Conservation (phyloP, 2,329 filamentous ascomycete species). For the Fusarium sp. region DNA sequence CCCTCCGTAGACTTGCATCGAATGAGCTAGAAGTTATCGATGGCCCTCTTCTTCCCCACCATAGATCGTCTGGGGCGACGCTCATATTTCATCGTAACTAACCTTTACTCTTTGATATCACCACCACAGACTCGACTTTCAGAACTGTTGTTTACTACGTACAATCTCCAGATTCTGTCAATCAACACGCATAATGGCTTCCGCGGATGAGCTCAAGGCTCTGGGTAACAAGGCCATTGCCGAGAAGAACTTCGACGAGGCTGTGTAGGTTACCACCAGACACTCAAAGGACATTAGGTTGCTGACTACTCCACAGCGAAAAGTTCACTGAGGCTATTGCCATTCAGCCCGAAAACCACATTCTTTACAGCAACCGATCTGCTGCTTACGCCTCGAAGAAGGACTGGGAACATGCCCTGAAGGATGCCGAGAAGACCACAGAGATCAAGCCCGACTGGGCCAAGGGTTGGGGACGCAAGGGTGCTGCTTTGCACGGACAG, state of each 20-base stretch:
- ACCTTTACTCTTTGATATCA: slow-evolving; percentile 39
- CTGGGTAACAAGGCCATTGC: slow-evolving; percentile 99
- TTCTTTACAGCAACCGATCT: slow-evolving; percentile 97
- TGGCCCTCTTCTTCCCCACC: slow-evolving; percentile 52
- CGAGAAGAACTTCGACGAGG: slow-evolving; percentile 95
- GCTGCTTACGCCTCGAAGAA: slow-evolving; percentile 89
- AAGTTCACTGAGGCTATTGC: slow-evolving; percentile 96
- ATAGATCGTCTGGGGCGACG: slow-evolving; percentile 44
- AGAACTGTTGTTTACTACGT: slow-evolving; percentile 21
- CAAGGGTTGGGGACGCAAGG: slow-evolving; percentile 95
- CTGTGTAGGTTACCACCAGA: slow-evolving; percentile 76
- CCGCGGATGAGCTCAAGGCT: slow-evolving; percentile 88
- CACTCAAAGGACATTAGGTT: slow-evolving; percentile 6
- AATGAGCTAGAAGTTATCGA: slow-evolving; percentile 60
- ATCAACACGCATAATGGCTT: slow-evolving; percentile 61
- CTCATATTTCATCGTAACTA: slow-evolving; percentile 42
- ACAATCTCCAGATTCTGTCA: slow-evolving; percentile 25
- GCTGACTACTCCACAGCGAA: slow-evolving; percentile 68
- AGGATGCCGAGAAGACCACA: slow-evolving; percentile 93
- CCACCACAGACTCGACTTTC: slow-evolving; percentile 24
- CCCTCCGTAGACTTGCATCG: slow-evolving; percentile 53
- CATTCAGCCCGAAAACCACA: slow-evolving; percentile 89
- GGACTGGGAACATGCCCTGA: slow-evolving; percentile 85
- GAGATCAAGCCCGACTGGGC: slow-evolving; percentile 98
- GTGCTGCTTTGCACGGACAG: slow-evolving; percentile 87